These are phyloP conservation scores for Adiantum capillusveneris DNA, from an alignment of 75 land plant genomes.

Conservation along the genomic window DNA sequence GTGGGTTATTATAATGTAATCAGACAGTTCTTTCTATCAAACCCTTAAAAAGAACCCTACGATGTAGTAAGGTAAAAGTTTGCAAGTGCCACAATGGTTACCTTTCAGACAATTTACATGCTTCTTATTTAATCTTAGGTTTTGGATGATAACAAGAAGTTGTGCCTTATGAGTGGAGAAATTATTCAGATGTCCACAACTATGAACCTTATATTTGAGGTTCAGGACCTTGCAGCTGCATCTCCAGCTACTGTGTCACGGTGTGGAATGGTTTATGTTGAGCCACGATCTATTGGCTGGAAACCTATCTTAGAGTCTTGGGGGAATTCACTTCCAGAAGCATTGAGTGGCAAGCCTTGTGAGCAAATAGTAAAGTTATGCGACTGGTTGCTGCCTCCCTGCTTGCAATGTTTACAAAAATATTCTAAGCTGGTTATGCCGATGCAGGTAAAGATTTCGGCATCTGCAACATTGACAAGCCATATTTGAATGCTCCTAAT, in stretches of 20 bases:
- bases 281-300: constrained; percentile 22
- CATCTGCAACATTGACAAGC: no score
- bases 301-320: constrained; percentile 17
- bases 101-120: no score
- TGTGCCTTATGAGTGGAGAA: constrained; percentile 31
- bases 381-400: constrained; percentile 25
- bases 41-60: no score
- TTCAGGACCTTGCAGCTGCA: constrained; percentile 26
- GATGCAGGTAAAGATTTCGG: constrained; percentile 22
- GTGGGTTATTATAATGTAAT: no score
- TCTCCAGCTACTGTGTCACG: constrained; percentile 33
- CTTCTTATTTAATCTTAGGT: constrained; percentile 14
- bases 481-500: no score
- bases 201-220: constrained; percentile 31
- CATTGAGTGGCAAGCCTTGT: constrained; percentile 11
- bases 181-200: constrained; percentile 28
- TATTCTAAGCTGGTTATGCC: constrained; percentile 15
- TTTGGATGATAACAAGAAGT: constrained; percentile 28
- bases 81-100: no score
- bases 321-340: constrained; percentile 17
- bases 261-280: constrained; percentile 31
- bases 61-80: no score
- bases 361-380: constrained; percentile 17
- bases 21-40: no score
- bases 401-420: constrained; percentile 20